phyloP scores from a whole-genome alignment of 768 basidiomycete species.

The Gloeopeniophorella convolvens region DNA sequence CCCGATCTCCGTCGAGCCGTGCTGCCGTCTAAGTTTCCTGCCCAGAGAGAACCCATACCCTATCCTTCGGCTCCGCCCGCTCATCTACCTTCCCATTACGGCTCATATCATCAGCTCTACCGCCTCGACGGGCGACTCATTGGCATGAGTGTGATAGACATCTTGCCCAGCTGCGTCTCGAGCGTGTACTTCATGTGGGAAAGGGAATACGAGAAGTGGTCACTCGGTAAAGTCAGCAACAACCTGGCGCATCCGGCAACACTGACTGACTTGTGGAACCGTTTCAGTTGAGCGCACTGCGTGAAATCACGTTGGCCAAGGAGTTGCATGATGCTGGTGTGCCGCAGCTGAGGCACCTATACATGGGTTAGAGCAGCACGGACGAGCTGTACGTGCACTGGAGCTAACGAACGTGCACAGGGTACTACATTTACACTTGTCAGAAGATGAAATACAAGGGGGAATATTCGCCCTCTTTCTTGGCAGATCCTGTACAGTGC shows the following conservation, averaged over 20 bases:
- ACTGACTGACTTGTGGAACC: not conserved
- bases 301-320: constrained; percentile 67
- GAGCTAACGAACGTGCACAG: too few species aligned
- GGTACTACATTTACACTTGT: constrained; percentile 90
- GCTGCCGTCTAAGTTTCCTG: not conserved
- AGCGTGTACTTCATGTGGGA: constrained; percentile 91
- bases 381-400: too few species aligned
- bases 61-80: constrained; percentile 43
- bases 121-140: constrained; percentile 74
- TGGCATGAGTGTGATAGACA: constrained; percentile 84
- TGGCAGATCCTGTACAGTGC: constrained; percentile 82
- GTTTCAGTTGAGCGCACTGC: constrained; percentile 73
- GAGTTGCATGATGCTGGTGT: constrained; percentile 73
- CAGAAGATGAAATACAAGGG: constrained; percentile 96
- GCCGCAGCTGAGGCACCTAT: constrained; percentile 56
- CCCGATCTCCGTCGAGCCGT: not conserved
- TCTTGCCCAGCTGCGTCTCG: constrained; percentile 81
- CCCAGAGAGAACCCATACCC: constrained; percentile 53
- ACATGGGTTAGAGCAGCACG: constrained; percentile 68
- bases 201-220: constrained; percentile 56
- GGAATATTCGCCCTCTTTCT: constrained; percentile 82
- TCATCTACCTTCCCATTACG: constrained; percentile 71
- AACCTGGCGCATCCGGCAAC: too few species aligned
- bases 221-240: constrained; percentile 72
- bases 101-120: constrained; percentile 91